These are phyloP conservation scores for Phytophthora citricola DNA, from an alignment of 352 stramenopile species.

Conservation along the genomic window DNA sequence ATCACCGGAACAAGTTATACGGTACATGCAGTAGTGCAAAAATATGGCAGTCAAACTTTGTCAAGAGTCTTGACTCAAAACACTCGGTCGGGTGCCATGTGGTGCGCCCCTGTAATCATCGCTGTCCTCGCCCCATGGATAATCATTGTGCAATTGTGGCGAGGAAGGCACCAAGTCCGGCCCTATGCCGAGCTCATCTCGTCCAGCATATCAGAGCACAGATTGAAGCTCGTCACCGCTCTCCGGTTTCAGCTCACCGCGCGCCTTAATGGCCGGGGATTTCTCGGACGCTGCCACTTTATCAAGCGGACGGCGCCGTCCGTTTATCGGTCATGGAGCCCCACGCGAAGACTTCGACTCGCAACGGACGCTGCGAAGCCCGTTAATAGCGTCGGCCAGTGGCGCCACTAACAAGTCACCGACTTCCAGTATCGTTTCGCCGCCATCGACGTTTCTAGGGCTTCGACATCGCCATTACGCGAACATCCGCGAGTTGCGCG, in stretches of 20 bases:
- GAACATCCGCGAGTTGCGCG: conserved; percentile 23
- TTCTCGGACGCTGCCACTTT: conserved; percentile 1
- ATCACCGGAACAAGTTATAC: too few species aligned
- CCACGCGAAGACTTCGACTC: conserved; percentile 26
- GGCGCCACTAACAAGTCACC: conserved; percentile 8
- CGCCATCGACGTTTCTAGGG: conserved; percentile 10
- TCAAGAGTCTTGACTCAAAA: too few species aligned
- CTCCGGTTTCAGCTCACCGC: not conserved
- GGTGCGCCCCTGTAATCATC: conserved; percentile 5
- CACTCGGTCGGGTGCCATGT: not conserved
- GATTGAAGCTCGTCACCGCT: conserved; percentile 2
- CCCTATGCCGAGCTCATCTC: not conserved
- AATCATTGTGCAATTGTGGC: conserved; percentile 21
- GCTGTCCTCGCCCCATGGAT: not conserved
- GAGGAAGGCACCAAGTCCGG: not conserved
- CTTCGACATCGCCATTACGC: conserved; percentile 21
- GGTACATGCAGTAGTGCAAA: too few species aligned
- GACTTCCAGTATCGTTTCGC: conserved; percentile 7
- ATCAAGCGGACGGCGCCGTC: conserved; percentile 13
- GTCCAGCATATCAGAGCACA: conserved; percentile 2
- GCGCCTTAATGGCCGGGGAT: conserved; percentile 9
- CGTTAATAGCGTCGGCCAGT: conserved; percentile 10
- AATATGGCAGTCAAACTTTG: not conserved
- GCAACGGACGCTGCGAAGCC: conserved; percentile 19
- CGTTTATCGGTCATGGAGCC: conserved; percentile 25